Conservation (phyloP, 371 early-diverging fungal genomes). For the Sporodiniella umbellata region DNA sequence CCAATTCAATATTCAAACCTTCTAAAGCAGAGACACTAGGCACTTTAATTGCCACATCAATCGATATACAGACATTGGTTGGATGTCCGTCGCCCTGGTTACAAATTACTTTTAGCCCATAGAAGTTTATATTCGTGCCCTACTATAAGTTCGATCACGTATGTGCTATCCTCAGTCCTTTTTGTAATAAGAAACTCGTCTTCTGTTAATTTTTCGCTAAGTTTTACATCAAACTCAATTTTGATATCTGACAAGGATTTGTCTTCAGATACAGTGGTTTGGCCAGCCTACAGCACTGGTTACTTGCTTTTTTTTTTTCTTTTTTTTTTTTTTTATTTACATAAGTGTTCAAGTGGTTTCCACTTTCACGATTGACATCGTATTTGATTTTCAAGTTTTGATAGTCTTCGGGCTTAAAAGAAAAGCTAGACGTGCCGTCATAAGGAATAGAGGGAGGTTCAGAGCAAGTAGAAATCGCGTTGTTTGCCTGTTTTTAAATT, state of each 20-base stretch:
- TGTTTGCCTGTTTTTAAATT: too few relatives aligned
- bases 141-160: slow-evolving; percentile 3
- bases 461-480: not conserved
- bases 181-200: too few relatives aligned
- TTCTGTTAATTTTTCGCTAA: too few relatives aligned
- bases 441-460: slow-evolving; percentile 3
- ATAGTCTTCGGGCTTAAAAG: not conserved
- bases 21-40: slow-evolving; percentile 2
- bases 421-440: slow-evolving; percentile 1
- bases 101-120: too few relatives aligned
- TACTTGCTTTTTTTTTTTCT: too few relatives aligned
- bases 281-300: not conserved
- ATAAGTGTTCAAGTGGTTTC: not conserved
- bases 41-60: slow-evolving; percentile 3
- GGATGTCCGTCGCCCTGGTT: not conserved
- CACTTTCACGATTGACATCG: not conserved
- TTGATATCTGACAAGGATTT: too few relatives aligned
- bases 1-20: not conserved
- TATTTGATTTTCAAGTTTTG: slow-evolving; percentile 2
- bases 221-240: too few relatives aligned
- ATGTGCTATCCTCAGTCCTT: not conserved
- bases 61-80: not conserved
- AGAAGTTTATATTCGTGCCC: not conserved
- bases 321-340: slow-evolving; percentile 2
- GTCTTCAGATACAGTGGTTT: too few relatives aligned